Percentiles rank a stretch among this genome's conserved stretches.
Conservation (phyloP, 352 stramenopile genomes). For the Globisporangium acanthophoron region DNA sequence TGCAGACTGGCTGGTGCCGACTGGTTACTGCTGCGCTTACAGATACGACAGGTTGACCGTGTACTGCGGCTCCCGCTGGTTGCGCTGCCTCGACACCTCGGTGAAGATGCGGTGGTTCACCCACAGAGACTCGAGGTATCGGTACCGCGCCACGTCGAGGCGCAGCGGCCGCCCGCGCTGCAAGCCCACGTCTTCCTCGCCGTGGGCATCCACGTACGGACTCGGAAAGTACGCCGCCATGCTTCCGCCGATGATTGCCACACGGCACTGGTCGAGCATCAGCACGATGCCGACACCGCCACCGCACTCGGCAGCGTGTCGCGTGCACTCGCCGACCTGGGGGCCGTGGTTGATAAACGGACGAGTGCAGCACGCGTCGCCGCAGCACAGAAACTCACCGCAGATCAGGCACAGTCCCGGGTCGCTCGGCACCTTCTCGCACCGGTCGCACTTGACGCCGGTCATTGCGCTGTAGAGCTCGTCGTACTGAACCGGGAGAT, state of each 20-base stretch:
- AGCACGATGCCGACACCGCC: conserved; percentile 82
- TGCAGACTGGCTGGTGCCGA: too few relatives aligned
- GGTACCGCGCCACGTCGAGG: conserved; percentile 67
- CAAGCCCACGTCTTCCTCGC: conserved; percentile 80
- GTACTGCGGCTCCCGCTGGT: conserved; percentile 83
- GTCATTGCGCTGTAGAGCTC: conserved; percentile 78
- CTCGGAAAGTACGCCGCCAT: conserved; percentile 85
- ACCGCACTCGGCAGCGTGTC: conserved; percentile 78
- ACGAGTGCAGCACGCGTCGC: conserved; percentile 78
- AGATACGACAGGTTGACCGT: conserved; percentile 85
- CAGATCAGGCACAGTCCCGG: conserved; percentile 81
- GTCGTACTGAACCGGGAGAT: conserved; percentile 81
- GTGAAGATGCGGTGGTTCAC: conserved; percentile 78
- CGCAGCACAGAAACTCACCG: conserved; percentile 78
- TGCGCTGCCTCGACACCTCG: conserved; percentile 82
- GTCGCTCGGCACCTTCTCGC: conserved; percentile 59
- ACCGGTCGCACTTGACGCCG: conserved; percentile 62
- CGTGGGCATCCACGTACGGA: conserved; percentile 81
- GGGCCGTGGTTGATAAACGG: conserved; percentile 71
- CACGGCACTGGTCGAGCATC: conserved; percentile 79
- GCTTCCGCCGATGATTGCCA: conserved; percentile 75
- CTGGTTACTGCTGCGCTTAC: conserved; percentile 20
- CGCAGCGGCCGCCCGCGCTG: conserved; percentile 75
- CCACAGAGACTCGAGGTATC: conserved; percentile 79
- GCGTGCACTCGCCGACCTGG: conserved; percentile 79